phyloP scores from a whole-genome alignment of 768 basidiomycete genomes.

The Termitomyces sp. region DNA sequence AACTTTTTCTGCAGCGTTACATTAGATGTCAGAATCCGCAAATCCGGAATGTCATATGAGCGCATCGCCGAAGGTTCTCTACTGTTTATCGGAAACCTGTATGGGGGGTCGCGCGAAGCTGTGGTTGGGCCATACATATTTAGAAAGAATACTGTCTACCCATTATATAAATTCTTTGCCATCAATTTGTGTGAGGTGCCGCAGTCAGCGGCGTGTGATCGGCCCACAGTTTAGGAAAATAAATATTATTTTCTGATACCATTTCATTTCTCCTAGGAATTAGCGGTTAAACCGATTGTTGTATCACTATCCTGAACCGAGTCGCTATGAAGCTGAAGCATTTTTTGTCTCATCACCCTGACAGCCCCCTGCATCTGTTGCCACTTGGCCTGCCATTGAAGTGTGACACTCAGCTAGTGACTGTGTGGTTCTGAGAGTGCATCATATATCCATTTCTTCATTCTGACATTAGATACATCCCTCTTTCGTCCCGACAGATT shows the following conservation, averaged over 20 bases:
- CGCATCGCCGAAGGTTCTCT: slow-evolving; percentile 10
- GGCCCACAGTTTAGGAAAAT: slow-evolving; percentile 8
- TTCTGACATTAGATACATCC: neutral
- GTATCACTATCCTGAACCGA: slow-evolving; percentile 4
- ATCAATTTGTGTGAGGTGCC: slow-evolving; percentile 1
- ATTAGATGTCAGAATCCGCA: slow-evolving; percentile 7
- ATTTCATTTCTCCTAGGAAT: slow-evolving; percentile 9
- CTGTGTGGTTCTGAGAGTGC: neutral
- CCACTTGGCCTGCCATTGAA: neutral
- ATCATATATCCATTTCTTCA: neutral
- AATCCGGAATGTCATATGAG: slow-evolving; percentile 10
- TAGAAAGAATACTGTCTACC: neutral
- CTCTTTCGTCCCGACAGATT: slow-evolving; percentile 17
- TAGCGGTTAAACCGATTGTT: too few relatives aligned
- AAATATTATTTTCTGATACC: neutral
- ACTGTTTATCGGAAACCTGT: slow-evolving; percentile 3
- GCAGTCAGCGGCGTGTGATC: neutral
- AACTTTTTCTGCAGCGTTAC: slow-evolving; percentile 2
- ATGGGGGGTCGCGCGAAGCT: slow-evolving; percentile 4
- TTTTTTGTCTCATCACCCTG: slow-evolving; percentile 7
- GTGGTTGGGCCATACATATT: neutral
- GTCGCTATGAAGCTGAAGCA: slow-evolving; percentile 2
- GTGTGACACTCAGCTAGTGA: neutral
- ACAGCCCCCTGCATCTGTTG: slow-evolving; percentile 10
- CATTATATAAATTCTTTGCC: slow-evolving; percentile 3